phyloP scores from a whole-genome alignment of 1,284 basidiomycete species.

The Ustilago cynodontis region DNA sequence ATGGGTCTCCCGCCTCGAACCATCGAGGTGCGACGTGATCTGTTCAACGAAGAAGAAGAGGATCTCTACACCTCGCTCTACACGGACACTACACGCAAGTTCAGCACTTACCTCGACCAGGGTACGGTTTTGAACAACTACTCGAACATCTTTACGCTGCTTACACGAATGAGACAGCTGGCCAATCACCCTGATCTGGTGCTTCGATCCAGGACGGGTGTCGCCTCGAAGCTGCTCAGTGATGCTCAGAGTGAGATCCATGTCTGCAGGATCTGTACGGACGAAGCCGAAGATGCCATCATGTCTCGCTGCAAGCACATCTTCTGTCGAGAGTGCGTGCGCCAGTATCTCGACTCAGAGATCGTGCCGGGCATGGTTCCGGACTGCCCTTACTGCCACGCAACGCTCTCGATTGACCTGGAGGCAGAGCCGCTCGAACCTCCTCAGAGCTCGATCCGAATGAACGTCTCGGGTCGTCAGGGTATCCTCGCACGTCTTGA shows the following conservation, averaged over 20 bases:
- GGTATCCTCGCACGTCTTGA: slow-evolving; percentile 93
- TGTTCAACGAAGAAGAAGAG: slow-evolving; percentile 96
- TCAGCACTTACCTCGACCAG: slow-evolving; percentile 87
- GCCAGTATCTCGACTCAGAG: slow-evolving; percentile 85
- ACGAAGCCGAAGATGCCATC: slow-evolving; percentile 96
- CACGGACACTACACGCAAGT: slow-evolving; percentile 90
- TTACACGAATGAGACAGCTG: slow-evolving; percentile 70
- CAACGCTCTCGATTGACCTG: slow-evolving; percentile 92
- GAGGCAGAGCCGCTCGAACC: slow-evolving; percentile 90
- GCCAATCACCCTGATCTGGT: slow-evolving; percentile 84
- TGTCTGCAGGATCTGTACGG: slow-evolving; percentile 91
- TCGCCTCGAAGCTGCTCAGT: slow-evolving; percentile 59
- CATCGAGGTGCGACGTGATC: slow-evolving; percentile 88
- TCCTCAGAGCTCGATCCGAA: slow-evolving; percentile 73
- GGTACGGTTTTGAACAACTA: slow-evolving; percentile 79
- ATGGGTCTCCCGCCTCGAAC: slow-evolving; percentile 95
- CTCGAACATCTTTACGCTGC: slow-evolving; percentile 72
- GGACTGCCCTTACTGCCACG: slow-evolving; percentile 93
- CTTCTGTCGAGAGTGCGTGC: slow-evolving; percentile 92
- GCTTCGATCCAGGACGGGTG: slow-evolving; percentile 81
- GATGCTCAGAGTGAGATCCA: slow-evolving; percentile 65
- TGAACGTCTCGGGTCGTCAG: slow-evolving; percentile 76
- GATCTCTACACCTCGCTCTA: slow-evolving; percentile 94
- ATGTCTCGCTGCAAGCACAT: slow-evolving; percentile 83
- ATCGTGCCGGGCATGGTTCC: slow-evolving; percentile 76